Evolutionary conservation across 2,329 filamentous ascomycete species (phyloP).

Genomic region (Aspergillus novoparasiticus): DNA sequence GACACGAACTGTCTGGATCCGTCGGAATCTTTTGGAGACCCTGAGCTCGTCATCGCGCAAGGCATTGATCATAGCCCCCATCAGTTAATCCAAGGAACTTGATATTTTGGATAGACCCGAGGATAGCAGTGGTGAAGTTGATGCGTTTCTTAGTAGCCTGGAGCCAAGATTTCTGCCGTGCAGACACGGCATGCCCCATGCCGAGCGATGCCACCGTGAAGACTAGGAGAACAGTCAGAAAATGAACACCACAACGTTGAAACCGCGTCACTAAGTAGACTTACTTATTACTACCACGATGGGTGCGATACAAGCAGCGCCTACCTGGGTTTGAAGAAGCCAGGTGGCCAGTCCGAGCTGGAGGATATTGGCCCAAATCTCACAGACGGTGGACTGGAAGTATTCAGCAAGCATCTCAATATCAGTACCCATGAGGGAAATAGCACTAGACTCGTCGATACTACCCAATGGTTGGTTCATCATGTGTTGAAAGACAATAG

Average conservation of each 20-base stretch:
- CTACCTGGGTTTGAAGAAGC: slow-evolving; percentile 33
- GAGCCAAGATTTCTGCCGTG: slow-evolving; percentile 43
- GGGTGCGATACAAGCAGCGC: slow-evolving; percentile 26
- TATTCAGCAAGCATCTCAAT: slow-evolving; percentile 27
- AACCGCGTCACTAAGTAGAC: slow-evolving; percentile 5
- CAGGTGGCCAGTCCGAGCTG: slow-evolving; percentile 40
- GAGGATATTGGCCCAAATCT: slow-evolving; percentile 38
- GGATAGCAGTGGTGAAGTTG: slow-evolving; percentile 41
- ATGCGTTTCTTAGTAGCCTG: slow-evolving; percentile 47
- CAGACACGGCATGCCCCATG: slow-evolving; percentile 22
- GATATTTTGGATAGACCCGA: slow-evolving; percentile 46
- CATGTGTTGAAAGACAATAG: slow-evolving; percentile 22
- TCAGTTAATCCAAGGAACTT: slow-evolving; percentile 41
- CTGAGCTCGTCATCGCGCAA: slow-evolving; percentile 27
- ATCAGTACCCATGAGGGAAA: slow-evolving; percentile 25
- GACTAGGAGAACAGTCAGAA: background rate
- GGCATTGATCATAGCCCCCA: slow-evolving; percentile 29
- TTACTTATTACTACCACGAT: slow-evolving; percentile 33
- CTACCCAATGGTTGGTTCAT: slow-evolving; percentile 21
- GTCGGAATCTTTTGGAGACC: slow-evolving; percentile 25
- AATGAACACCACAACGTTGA: background rate
- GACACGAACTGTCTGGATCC: slow-evolving; percentile 15
- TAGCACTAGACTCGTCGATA: slow-evolving; percentile 26
- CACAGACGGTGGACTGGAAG: slow-evolving; percentile 26
- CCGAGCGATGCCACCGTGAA: slow-evolving; percentile 5